Evolutionary conservation across 768 basidiomycete species (phyloP).

Genomic region (Boletales sp.): DNA sequence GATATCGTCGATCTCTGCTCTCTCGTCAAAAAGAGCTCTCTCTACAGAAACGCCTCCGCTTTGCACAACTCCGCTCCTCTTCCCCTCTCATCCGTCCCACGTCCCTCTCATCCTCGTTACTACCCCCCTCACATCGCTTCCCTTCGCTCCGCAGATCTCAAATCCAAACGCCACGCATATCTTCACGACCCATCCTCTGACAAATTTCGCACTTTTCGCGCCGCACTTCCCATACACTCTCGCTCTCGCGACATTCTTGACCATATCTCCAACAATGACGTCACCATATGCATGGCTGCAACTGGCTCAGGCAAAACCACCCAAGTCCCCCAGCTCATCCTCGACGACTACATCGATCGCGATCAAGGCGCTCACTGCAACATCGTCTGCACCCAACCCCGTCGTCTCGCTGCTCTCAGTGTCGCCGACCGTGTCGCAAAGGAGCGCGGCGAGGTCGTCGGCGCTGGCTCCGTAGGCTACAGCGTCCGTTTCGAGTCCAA

Average conservation of each 20-base stretch:
- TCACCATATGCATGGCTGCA: slow-evolving; percentile 85
- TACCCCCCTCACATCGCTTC: slow-evolving; percentile 32
- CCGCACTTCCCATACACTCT: slow-evolving; percentile 70
- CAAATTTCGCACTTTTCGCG: slow-evolving; percentile 64
- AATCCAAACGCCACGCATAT: slow-evolving; percentile 54
- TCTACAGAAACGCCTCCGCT: slow-evolving; percentile 65
- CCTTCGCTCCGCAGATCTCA: slow-evolving; percentile 57
- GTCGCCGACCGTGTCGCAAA: slow-evolving; percentile 89
- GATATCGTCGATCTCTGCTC: slow-evolving; percentile 66
- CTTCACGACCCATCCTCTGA: slow-evolving; percentile 55
- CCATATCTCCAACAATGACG: slow-evolving; percentile 72
- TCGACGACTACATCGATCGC: slow-evolving; percentile 75
- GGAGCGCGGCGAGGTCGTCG: slow-evolving; percentile 74
- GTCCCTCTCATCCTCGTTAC: slow-evolving; percentile 23
- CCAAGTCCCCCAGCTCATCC: slow-evolving; percentile 87
- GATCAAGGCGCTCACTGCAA: slow-evolving; percentile 86
- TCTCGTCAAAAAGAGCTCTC: slow-evolving; percentile 57
- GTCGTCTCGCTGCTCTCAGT: slow-evolving; percentile 86
- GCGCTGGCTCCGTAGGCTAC: slow-evolving; percentile 73
- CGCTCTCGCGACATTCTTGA: slow-evolving; percentile 62
- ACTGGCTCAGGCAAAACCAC: slow-evolving; percentile 95
- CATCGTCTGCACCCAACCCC: slow-evolving; percentile 89
- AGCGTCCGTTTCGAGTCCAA: slow-evolving; percentile 89
- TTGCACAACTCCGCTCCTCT: slow-evolving; percentile 10
- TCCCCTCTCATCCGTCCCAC: slow-evolving; percentile 1